Evolutionary conservation across 139 green algal genomes (phyloP), one percentile per base, ranked within the genome.

Genomic region (Tetraselmis striata): DNA sequence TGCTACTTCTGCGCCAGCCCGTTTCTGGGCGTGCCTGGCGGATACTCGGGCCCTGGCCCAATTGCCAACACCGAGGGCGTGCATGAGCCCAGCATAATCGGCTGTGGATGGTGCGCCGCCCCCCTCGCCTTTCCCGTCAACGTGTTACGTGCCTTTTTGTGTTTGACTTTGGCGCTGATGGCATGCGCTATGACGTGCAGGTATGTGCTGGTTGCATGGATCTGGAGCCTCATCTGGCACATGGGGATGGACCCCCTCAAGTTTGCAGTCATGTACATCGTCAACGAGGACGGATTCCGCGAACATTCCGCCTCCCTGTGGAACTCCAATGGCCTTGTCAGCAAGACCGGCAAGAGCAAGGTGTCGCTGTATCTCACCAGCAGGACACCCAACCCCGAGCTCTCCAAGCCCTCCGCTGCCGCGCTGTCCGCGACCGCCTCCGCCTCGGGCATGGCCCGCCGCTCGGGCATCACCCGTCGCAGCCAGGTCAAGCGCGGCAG

Each of bases 211-310:
- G 93, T 89, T 0, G 92, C 93, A 29, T 95, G 92, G 92, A 91
- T 96, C 74, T 96, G 93, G 93, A 89, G 89, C 22, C 78, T 85
- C 59, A 93, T 95, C 81, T 96, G 91, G 91, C 92, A 95, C 88
- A 32, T 95, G 31, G 85, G 83, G 32, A 87, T 96, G 82, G 93
- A 94, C 85, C 87, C 85, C 76, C 88, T 94, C 84, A 94, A 95
- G 86, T 96, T 90, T 90, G 32, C 79, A 1, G 85, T 96, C 81
- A 87, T 86, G 77, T 96, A 89, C 84, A 45, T 87, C 0, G 79
- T 95, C 29, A 93, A 96, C 77, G 92, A 95, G 84, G 92, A 95
- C 29, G 92, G 93, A 80, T 88, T 93, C 80, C 89, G 92, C 79
- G 59, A 86, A 76, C n/a, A n/a, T n/a, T n/a, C 67, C 81, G 31